Percentiles rank a stretch among this genome's conserved stretches.
Evolutionary conservation across 768 basidiomycete genomes (phyloP).

Genomic region (Boletus patriciae): DNA sequence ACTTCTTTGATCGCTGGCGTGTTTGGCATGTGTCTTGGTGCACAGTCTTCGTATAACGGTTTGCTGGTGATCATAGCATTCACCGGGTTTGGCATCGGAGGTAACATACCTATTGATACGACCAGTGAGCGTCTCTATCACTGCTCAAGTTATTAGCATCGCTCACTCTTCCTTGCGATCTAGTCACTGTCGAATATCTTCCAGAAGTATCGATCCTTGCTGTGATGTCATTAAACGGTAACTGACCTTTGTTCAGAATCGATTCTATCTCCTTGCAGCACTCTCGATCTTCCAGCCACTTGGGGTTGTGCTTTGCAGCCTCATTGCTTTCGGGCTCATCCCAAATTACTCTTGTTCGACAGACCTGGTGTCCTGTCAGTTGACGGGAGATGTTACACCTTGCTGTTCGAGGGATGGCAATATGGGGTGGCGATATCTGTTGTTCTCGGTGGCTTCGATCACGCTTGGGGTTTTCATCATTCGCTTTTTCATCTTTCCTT

Average conservation of each 20-base stretch:
- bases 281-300: slow-evolving; percentile 10
- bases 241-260: slow-evolving; percentile 6
- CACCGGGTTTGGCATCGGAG: slow-evolving; percentile 15
- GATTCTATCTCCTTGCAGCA: slow-evolving; percentile 17
- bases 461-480: slow-evolving; percentile 13
- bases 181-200: slow-evolving; percentile 16
- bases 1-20: slow-evolving; percentile 15
- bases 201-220: slow-evolving; percentile 6
- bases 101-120: slow-evolving; percentile 17
- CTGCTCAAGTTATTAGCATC: not conserved
- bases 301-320: not conserved
- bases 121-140: slow-evolving; percentile 5
- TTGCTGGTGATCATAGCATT: slow-evolving; percentile 9
- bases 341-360: slow-evolving; percentile 16
- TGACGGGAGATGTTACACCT: slow-evolving; percentile 12
- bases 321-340: slow-evolving; percentile 12
- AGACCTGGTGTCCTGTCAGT: slow-evolving; percentile 7
- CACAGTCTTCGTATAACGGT: slow-evolving; percentile 11
- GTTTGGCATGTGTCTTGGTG: slow-evolving; percentile 16
- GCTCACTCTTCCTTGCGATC: not conserved
- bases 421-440: slow-evolving; percentile 23
- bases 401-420: slow-evolving; percentile 18
- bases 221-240: not conserved
- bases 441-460: slow-evolving; percentile 10
- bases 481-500: slow-evolving; percentile 18